Percentiles rank a stretch among this genome's conserved stretches.
Conservation (phyloP, 495 filamentous ascomycete genomes). For the Cercophora samala region DNA sequence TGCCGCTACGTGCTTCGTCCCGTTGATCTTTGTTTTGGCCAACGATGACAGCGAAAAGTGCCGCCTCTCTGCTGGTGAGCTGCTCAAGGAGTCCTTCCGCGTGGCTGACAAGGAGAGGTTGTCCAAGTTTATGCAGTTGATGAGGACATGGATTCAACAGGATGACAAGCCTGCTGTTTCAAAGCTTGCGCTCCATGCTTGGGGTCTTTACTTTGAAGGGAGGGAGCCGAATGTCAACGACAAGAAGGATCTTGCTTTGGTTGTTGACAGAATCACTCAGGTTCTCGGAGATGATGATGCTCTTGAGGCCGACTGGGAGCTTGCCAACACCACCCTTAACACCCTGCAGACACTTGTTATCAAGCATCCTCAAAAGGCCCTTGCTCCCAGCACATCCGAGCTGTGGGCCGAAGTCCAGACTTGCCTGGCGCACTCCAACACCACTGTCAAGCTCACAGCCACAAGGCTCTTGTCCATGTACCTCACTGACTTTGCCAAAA, state of each 20-base stretch:
- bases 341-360: slow-evolving; percentile 65
- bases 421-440: slow-evolving; percentile 68
- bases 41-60: slow-evolving; percentile 88
- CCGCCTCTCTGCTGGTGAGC: slow-evolving; percentile 72
- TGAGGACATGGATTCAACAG: slow-evolving; percentile 75
- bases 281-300: slow-evolving; percentile 49
- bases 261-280: slow-evolving; percentile 42
- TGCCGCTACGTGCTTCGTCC: slow-evolving; percentile 75
- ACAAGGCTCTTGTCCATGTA: slow-evolving; percentile 70
- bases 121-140: slow-evolving; percentile 61
- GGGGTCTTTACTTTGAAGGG: slow-evolving; percentile 76
- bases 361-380: slow-evolving; percentile 56
- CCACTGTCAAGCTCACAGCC: slow-evolving; percentile 72
- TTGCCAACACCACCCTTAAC: slow-evolving; percentile 72
- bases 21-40: slow-evolving; percentile 75
- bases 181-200: slow-evolving; percentile 72
- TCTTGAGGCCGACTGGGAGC: slow-evolving; percentile 62
- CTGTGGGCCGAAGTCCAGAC: slow-evolving; percentile 66
- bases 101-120: slow-evolving; percentile 71
- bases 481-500: slow-evolving; percentile 73
- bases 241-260: slow-evolving; percentile 56
- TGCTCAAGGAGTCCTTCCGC: slow-evolving; percentile 76
- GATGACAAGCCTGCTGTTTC: slow-evolving; percentile 64
- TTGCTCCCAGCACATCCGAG: slow-evolving; percentile 52
- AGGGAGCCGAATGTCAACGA: slow-evolving; percentile 53